Evolutionary conservation across 192 early-diverging fungal genomes (phyloP), one percentile per base, ranked within the genome.

Genomic region (Coemansia asiatica): DNA sequence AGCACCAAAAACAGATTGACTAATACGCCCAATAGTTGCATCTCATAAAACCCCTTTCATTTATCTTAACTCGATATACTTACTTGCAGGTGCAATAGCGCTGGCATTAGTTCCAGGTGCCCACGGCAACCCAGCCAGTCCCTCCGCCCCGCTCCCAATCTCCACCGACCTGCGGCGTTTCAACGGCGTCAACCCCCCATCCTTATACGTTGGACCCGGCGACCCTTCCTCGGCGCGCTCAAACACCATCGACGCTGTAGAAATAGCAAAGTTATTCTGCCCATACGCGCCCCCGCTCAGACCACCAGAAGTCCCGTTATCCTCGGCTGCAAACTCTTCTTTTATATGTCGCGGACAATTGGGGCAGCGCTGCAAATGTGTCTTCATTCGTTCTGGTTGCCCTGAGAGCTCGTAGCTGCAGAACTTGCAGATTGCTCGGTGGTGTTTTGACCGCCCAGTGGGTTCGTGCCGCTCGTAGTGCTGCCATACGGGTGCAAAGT

Each of bases 401-500:
- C 78, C 78, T 8, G 78, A 81, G 16, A 81, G 59, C 64, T 81
- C 78, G 78, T 81, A 75, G 7, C 64, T 40, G 56, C 78, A 81
- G 25, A 75, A 81, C 63, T 69, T 71, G 61, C 78, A 81, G 28
- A 81, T 72, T 25, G 78, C 78, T 5, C 78, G 68, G 64, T 81
- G 78, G 67, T 81, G 78, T 59, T 81, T 81, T 40, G 78, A 75
- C 66, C 78, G 72, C 31, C 78, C 78, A 8, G 78, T 81, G 16
- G 78, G 78, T 48, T 81, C 78, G 13, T 75, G 72, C 40, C 78
- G 72, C 69, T 81, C 73, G 64, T 72, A 81, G 70, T 81, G 70
- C 38, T 81, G 68, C 78, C 78, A 81, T 10, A 81, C 78, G 8
- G 68, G 69, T 19, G 78, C 78, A 81, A 81, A 81, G 78, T 81